These are phyloP conservation scores for Pseudogymnoascus sp. DNA, from an alignment of 2,329 filamentous ascomycete genomes.

Conservation along the genomic window DNA sequence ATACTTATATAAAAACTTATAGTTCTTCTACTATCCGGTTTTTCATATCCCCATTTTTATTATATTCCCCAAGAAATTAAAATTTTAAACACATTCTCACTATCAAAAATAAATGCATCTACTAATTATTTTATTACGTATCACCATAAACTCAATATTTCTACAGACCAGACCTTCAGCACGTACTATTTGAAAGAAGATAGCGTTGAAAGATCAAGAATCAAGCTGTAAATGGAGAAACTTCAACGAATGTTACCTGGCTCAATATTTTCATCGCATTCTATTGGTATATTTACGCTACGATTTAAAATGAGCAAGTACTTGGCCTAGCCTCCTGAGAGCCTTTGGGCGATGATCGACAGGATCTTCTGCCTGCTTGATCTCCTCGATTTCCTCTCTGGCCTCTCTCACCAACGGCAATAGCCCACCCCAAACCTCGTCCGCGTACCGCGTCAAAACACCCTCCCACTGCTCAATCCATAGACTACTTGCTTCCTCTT, in stretches of 20 bases:
- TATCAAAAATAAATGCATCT: background rate
- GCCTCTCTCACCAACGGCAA: conserved; percentile 47
- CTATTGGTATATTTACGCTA: background rate
- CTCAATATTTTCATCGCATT: background rate
- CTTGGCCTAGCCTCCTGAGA: conserved; percentile 11
- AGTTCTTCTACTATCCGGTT: background rate
- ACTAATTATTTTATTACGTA: too few relatives aligned
- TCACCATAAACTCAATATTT: too few relatives aligned
- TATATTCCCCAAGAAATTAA: background rate
- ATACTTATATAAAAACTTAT: background rate
- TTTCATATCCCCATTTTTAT: background rate
- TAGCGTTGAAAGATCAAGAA: background rate
- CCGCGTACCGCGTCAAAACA: conserved; percentile 48
- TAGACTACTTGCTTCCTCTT: conserved; percentile 21
- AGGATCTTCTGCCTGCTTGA: conserved; percentile 22
- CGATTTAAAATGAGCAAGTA: conserved; percentile 12
- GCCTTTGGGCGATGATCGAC: conserved; percentile 9
- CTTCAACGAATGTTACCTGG: background rate
- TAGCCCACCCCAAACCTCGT: conserved; percentile 62
- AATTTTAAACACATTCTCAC: background rate
- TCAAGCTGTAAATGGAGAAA: background rate
- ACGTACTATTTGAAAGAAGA: background rate
- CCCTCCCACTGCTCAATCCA: conserved; percentile 49
- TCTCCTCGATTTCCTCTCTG: conserved; percentile 42
- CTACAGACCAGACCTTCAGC: background rate